A percentile compares a stretch with the other conserved stretches of the same genome.
Evolutionary conservation across 805 yeast species (phyloP).

Genomic region (Naumovozyma dairenensis): DNA sequence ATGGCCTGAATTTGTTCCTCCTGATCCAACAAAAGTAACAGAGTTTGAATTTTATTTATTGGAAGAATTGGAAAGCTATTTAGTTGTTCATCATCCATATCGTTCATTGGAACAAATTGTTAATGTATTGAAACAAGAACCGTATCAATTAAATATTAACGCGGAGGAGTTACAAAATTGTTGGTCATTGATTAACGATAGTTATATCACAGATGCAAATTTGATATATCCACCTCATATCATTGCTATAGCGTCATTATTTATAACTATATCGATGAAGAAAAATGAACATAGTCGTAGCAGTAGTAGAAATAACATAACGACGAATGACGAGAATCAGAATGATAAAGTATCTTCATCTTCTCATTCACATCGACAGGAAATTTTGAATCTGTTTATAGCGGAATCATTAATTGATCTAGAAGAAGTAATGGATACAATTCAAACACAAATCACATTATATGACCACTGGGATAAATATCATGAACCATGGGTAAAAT

Average conservation of each 20-base stretch:
- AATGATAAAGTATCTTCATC: conserved; percentile 36
- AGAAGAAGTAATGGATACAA: conserved; percentile 66
- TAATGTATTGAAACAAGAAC: conserved; percentile 31
- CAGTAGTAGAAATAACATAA: no score
- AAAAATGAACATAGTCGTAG: no score
- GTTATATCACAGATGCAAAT: conserved; percentile 80
- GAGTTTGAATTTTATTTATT: conserved; percentile 91
- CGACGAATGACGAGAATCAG: neutral
- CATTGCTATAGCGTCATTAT: conserved; percentile 72
- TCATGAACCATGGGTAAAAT: conserved; percentile 52
- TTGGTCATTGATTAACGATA: conserved; percentile 87
- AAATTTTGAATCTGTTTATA: conserved; percentile 36
- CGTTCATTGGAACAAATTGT: conserved; percentile 47
- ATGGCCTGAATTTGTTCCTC: conserved; percentile 94
- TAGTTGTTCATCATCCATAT: conserved; percentile 72
- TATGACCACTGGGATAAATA: conserved; percentile 85
- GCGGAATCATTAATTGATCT: conserved; percentile 70
- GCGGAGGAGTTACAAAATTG: conserved; percentile 70
- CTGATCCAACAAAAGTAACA: conserved; percentile 82
- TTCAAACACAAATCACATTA: conserved; percentile 72
- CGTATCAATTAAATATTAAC: conserved; percentile 28
- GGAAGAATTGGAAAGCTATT: conserved; percentile 70
- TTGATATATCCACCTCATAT: conserved; percentile 82
- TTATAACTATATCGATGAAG: conserved; percentile 45
- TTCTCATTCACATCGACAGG: conserved; percentile 16